phyloP scores from a whole-genome alignment of 345 rosid genomes.

The Clausena lansium region DNA sequence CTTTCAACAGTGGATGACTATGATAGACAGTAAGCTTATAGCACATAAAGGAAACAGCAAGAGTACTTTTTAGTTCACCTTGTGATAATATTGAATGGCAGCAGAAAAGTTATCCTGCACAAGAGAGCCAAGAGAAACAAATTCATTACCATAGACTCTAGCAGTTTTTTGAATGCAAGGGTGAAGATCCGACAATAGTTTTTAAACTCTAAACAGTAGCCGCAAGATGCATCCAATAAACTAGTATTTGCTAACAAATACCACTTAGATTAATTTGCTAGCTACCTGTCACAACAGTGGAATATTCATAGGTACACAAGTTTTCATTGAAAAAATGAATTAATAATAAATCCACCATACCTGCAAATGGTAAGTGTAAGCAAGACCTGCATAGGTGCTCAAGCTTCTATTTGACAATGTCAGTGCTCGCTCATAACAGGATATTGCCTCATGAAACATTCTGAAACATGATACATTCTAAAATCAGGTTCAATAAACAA shows the following conservation, averaged over 20 bases:
- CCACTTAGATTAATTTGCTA: no score
- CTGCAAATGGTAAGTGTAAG: conserved; percentile 94
- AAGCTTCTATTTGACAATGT: conserved; percentile 72
- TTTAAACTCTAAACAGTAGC: not conserved
- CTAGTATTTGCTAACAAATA: no score
- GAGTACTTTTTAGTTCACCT: conserved; percentile 38
- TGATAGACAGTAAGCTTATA: not conserved
- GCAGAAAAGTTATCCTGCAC: conserved; percentile 74
- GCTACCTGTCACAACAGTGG: no score
- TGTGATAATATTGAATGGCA: conserved; percentile 80
- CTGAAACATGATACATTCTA: conserved; percentile 35
- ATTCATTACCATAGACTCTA: not conserved
- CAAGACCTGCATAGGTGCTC: conserved; percentile 95
- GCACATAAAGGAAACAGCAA: not conserved
- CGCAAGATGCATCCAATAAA: not conserved
- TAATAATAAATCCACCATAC: conserved; percentile 51
- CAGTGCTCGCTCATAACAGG: conserved; percentile 81
- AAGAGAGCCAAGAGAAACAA: conserved; percentile 8
- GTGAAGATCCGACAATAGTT: not conserved
- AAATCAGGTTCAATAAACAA: conserved; percentile 17
- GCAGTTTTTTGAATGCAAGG: not conserved
- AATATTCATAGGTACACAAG: no score
- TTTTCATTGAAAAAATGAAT: no score
- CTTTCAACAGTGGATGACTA: not conserved
- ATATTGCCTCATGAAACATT: conserved; percentile 66